Evolutionary conservation across 2,329 filamentous ascomycete species (phyloP), one percentile per base, ranked within the genome.

Genomic region (Calonectria pseudoturangicola): DNA sequence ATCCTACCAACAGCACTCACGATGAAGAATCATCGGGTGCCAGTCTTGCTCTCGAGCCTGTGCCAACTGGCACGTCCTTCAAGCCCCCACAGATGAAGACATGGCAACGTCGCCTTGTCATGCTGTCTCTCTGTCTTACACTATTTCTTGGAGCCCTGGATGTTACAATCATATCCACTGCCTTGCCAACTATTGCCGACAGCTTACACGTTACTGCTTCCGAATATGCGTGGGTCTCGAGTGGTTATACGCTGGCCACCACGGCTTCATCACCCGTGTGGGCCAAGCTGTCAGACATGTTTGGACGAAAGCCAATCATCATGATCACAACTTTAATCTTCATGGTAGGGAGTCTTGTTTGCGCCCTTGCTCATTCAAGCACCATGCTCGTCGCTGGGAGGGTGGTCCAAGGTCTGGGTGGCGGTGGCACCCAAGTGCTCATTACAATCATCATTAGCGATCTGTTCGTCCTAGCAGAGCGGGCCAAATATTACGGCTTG

Each of bases 401-500:
- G 1, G 80, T 73, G 0, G 75, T 79, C 0, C 78, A 79, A 6
- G 78, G 78, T 1, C 68, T 79, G 2, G 78, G 78, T 3, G 74
- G 76, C 10, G 75, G 76, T 6, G 78, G 78, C n/a, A 76, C 73
- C 2, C 72, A 71, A 58, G 73, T 79, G 0, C 47, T 79, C 1
- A 71, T 78, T 15, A 79, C 77, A 7, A 77, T 79, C 18, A 72
- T 79, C 74, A 86, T 92, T 25, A 86, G 88, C 41, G 90, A 92
- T 73, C 79, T 89, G 30, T 89, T 90, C 75, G 86, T 86, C 10
- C 81, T 89, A 76, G 84, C 88, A 28, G 84, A 86, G 58, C 83
- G 88, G 28, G 86, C 87, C 67, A 81, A 88, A 71, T 89, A 89
- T 76, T 88, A 89, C 73, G 88, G 87, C 28, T 81, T 89, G 25